Percentiles rank a stretch among this genome's conserved stretches.
These are phyloP conservation scores for Paraconiothyrium sp. DNA, from an alignment of 2,329 filamentous ascomycete species.

Conservation along the genomic window DNA sequence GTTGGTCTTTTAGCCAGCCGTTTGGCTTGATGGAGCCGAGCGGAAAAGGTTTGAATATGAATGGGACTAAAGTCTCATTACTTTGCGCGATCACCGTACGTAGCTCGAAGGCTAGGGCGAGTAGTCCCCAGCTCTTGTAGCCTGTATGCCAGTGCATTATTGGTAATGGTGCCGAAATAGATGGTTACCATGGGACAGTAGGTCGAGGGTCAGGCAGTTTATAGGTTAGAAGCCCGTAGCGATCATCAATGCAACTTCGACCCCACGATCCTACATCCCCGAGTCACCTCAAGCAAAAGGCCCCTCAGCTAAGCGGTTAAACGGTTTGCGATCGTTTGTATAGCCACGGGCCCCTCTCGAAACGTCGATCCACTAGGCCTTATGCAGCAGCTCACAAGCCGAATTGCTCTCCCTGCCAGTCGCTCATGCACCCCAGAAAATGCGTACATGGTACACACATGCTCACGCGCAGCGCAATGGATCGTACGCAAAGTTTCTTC, in stretches of 20 bases:
- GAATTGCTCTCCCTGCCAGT: not conserved
- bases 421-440: not conserved
- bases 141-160: not conserved
- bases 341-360: not conserved
- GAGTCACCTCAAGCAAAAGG: not conserved
- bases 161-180: not conserved
- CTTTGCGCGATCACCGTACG: not conserved
- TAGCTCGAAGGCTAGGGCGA: not conserved
- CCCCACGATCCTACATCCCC: conserved; percentile 7
- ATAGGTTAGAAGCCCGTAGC: not conserved
- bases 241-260: not conserved
- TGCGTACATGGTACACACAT: not conserved
- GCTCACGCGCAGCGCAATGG: not conserved
- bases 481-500: no score
- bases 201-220: not conserved
- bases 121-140: not conserved
- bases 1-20: conserved; percentile 64
- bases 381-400: conserved; percentile 6
- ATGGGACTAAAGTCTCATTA: conserved; percentile 32
- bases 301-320: conserved; percentile 12
- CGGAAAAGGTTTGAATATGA: conserved; percentile 53
- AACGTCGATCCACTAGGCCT: conserved; percentile 7
- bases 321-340: conserved; percentile 1
- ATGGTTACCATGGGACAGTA: not conserved
- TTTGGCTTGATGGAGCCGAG: conserved; percentile 61